Base-by-base conservation (phyloP, 225 moss, liverwort and hornwort genomes). In the Physcomitrellopsis africana region DNA sequence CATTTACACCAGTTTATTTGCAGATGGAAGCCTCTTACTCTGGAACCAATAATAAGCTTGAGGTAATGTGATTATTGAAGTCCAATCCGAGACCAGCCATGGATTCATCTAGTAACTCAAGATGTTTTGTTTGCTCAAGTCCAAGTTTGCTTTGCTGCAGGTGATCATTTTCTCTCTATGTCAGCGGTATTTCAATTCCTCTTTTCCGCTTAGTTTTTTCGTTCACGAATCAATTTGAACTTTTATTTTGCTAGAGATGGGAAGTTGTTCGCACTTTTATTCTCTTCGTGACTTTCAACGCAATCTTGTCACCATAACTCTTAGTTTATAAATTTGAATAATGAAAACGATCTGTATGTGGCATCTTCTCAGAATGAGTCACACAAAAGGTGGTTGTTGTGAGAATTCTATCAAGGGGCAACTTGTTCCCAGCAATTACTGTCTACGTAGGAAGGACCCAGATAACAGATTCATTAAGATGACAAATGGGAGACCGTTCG, bases 391-490 rank as follows among this genome's bases (percentile, higher is more conserved):
- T 24, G 1, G 1, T 24, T 24, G 24, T 24, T 24, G 24, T 24
- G 0, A 83, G 83, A 45, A 7, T 86, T 51, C 1, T 86, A 23
- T 53, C 11, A 53, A 72, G 69, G 29, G 75, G 51, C 17, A 46
- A 77, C 0, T 15, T 62, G 10, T 60, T 58, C 83, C 83, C 41
- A 64, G 77, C 59, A 78, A 78, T 69, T 63, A 11, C 47, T 69
- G 14, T 29, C 22, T 80, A 22, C 14, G 53, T 27, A 0, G 7
- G 1, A 24, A 51, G 42, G 59, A 80, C 0, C 3, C 53, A 70
- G 65, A 72, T 27, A 73, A 75, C 3, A 75, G 26, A 52, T 0
- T 65, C 15, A 18, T 77, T 86, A n/a, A n/a, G n/a, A n/a, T n/a
- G 70, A 65, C 51, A 18, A 78, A 80, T 61, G 83, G 83, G 83